Percentiles rank a stretch among this genome's conserved stretches.
phyloP scores from a whole-genome alignment of 768 basidiomycete species.

The Tulasnella sp. region DNA sequence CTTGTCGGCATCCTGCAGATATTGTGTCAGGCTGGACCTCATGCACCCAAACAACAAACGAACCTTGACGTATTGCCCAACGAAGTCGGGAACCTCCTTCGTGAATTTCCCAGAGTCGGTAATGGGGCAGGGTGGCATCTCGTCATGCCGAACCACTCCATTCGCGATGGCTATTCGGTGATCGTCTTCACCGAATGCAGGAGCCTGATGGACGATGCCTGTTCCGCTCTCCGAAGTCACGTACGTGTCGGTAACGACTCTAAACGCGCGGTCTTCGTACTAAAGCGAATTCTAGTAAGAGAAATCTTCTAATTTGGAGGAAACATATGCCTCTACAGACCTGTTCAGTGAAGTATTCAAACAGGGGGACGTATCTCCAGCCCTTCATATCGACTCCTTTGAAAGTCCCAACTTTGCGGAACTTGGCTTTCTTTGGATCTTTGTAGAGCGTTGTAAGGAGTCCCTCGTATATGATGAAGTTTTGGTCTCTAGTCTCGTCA shows the following conservation, averaged over 20 bases:
- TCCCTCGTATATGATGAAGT: constrained; percentile 85
- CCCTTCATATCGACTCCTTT: constrained; percentile 89
- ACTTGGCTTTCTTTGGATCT: constrained; percentile 94
- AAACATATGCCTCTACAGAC: constrained; percentile 32
- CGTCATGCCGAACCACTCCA: constrained; percentile 71
- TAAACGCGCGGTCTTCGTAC: constrained; percentile 87
- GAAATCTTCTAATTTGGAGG: neutral
- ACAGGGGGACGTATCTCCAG: constrained; percentile 89
- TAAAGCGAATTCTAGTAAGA: constrained; percentile 23
- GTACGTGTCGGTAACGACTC: constrained; percentile 82
- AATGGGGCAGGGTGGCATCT: constrained; percentile 93
- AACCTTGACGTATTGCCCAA: constrained; percentile 83
- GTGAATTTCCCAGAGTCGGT: constrained; percentile 87
- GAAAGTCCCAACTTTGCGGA: constrained; percentile 80
- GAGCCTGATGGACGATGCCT: constrained; percentile 97
- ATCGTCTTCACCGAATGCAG: constrained; percentile 98
- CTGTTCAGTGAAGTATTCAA: constrained; percentile 94
- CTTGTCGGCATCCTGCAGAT: constrained; percentile 72
- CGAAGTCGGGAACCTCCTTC: constrained; percentile 78
- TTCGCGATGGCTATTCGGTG: constrained; percentile 83
- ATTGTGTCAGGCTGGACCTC: neutral
- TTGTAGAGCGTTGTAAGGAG: constrained; percentile 86
- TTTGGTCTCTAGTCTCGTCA: constrained; percentile 73
- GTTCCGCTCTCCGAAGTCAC: constrained; percentile 91
- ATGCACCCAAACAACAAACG: constrained; percentile 11